A percentile compares a stretch with the other conserved stretches of the same genome.
Conservation (phyloP, 768 basidiomycete genomes). For the Mycena epipterygia region DNA sequence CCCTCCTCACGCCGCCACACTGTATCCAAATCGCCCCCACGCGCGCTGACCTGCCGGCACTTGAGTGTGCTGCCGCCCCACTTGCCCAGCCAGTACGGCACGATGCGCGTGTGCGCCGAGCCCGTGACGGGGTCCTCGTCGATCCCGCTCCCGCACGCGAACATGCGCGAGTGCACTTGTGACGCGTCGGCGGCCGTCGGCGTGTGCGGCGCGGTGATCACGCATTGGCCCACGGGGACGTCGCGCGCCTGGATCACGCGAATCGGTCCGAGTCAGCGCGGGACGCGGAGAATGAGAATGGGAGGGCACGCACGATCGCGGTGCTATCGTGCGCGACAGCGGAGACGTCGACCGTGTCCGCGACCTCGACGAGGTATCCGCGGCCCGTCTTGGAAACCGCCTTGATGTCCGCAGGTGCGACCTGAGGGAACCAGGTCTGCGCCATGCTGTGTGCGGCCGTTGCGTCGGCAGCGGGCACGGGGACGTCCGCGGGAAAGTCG, state of each 20-base stretch:
- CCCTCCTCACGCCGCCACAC: conserved; percentile 29
- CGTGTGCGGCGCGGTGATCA: conserved; percentile 30
- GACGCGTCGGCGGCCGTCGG: conserved; percentile 27
- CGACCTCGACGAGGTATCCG: conserved; percentile 29
- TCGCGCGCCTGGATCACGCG: conserved; percentile 18
- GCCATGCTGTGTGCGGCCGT: conserved; percentile 12
- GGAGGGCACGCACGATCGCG: conserved; percentile 20
- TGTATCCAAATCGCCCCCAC: conserved; percentile 27
- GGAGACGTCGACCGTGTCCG: conserved; percentile 29
- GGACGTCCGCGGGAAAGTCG: conserved; percentile 34
- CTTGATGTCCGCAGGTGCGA: conserved; percentile 25
- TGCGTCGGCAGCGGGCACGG: conserved; percentile 8
- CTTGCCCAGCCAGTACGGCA: conserved; percentile 28
- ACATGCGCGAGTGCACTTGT: conserved; percentile 34
- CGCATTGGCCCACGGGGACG: conserved; percentile 25
- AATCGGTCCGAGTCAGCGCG: background rate
- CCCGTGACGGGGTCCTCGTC: conserved; percentile 34
- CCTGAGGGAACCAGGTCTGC: conserved; percentile 28
- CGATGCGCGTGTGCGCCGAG: conserved; percentile 36
- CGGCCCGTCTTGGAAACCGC: conserved; percentile 12
- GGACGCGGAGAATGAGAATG: background rate
- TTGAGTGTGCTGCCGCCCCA: conserved; percentile 26
- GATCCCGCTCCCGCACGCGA: conserved; percentile 26
- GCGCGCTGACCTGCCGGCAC: conserved; percentile 27
- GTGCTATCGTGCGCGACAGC: conserved; percentile 4